Base-by-base conservation (phyloP, 2,329 filamentous ascomycete species). In the Amesomyces nigricolor region DNA sequence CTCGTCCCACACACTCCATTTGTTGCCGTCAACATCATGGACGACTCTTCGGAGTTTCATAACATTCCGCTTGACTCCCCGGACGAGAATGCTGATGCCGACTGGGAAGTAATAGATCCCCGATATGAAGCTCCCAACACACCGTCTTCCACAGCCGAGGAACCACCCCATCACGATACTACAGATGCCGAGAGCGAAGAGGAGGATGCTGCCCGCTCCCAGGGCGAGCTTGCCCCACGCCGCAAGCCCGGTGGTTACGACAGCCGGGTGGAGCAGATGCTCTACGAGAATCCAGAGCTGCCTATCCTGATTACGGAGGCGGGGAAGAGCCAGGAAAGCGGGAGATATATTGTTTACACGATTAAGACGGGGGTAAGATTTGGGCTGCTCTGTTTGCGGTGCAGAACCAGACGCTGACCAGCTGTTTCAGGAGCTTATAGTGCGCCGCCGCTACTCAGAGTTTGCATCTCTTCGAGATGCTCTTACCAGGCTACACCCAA, bases 261-360 rank as follows among this genome's bases (percentile, higher is more conserved):
- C 68, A 96, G 92, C 70, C 86, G 94, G 51, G 91, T 99, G 62
- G 92, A 99, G 74, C 94, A 99, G 77, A 92, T 96, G 57, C 84
- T 99, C 46, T 95, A 96, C 70, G 94, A 99, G 73, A 89, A 96
- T 62, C 91, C 91, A 0, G 87, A 92, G 53, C 80, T 95, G 63
- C 86, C 90, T 58, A 95, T 99, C 62, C 72, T 95, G 58, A 99
- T 99, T 64, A 92, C 88, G 1, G 89, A 96, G 68, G 94, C 95
- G 3, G 94, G 94, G 57, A 99, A 99, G 81, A 96, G 92, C 71
- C 75, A 86, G 59, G 92, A 97, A 71, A 91, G 88, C 53, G 91
- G 91, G 14, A 87, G 89, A 73, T 96, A 89, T 68, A 99, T 99
- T 66, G 91, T 95, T 37, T 99, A 99, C 72, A 96, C 92, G 10